Evolutionary conservation across 768 basidiomycete species (phyloP).

Genomic region (Fomitopsis pulvina): DNA sequence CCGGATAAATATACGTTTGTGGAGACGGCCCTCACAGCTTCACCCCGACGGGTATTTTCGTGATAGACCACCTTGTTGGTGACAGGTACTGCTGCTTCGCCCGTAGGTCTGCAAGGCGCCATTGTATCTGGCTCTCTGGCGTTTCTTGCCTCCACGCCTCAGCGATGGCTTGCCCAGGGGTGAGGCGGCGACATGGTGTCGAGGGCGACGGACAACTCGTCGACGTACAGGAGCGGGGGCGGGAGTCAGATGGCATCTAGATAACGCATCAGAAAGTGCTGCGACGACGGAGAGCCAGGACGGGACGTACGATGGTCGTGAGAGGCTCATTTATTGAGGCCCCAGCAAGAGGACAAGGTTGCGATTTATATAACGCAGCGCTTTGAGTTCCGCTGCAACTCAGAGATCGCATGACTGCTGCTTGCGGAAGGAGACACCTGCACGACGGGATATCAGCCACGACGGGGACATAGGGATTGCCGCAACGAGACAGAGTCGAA

Average conservation of each 20-base stretch:
- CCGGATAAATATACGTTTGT: conserved; percentile 9
- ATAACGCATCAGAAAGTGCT: conserved; percentile 1
- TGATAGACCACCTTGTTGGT: conserved; percentile 25
- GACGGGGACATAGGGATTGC: conserved; percentile 24
- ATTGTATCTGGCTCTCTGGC: conserved; percentile 50
- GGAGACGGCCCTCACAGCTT: conserved; percentile 40
- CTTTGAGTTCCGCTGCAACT: conserved; percentile 14
- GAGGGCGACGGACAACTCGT: conserved; percentile 3
- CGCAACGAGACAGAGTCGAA: conserved; percentile 15
- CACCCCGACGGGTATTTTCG: conserved; percentile 29
- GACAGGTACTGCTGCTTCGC: conserved; percentile 38
- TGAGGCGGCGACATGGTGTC: conserved; percentile 21
- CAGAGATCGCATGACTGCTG: conserved; percentile 18
- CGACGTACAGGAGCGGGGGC: conserved; percentile 18
- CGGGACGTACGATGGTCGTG: conserved; percentile 24
- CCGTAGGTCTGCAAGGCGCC: conserved; percentile 50
- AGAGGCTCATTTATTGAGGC: conserved; percentile 21
- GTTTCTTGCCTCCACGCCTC: conserved; percentile 63
- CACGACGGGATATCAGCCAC: conserved; percentile 13
- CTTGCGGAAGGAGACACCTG: conserved; percentile 14
- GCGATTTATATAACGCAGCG: conserved; percentile 24
- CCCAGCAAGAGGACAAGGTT: conserved; percentile 19
- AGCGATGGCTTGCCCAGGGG: conserved; percentile 59
- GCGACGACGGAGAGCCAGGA: conserved; percentile 5
- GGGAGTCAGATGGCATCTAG: conserved; percentile 26